A percentile compares a stretch with the other conserved stretches of the same genome.
Conservation (phyloP, 768 basidiomycete species). For the Tulasnella sp. region DNA sequence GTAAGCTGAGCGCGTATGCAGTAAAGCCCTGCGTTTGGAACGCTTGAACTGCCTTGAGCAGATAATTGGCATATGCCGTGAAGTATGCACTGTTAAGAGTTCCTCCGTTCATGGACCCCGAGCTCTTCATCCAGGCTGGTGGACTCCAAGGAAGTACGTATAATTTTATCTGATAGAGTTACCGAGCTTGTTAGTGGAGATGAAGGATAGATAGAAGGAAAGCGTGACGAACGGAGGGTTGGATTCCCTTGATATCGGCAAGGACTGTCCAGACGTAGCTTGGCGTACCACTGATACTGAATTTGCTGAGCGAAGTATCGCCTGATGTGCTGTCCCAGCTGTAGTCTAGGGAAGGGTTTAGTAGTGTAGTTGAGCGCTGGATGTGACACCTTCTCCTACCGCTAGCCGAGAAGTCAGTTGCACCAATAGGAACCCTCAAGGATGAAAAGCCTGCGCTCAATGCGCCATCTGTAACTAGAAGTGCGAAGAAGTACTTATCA, state of each 20-base stretch:
- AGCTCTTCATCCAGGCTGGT: slow-evolving; percentile 70
- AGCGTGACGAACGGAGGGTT: slow-evolving; percentile 25
- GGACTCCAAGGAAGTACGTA: slow-evolving; percentile 67
- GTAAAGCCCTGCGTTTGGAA: slow-evolving; percentile 49
- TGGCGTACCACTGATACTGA: slow-evolving; percentile 48
- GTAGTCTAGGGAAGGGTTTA: slow-evolving; percentile 33
- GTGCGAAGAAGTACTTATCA: not conserved
- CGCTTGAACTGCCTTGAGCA: slow-evolving; percentile 60
- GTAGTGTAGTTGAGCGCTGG: not conserved
- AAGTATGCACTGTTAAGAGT: not conserved
- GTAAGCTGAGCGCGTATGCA: slow-evolving; percentile 51
- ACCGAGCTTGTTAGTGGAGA: too few species aligned
- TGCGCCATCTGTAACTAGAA: slow-evolving; percentile 43
- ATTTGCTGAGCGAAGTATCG: slow-evolving; percentile 46
- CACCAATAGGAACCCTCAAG: slow-evolving; percentile 58
- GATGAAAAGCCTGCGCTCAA: slow-evolving; percentile 58
- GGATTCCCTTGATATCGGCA: slow-evolving; percentile 50
- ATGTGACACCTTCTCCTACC: slow-evolving; percentile 26
- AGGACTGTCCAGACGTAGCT: slow-evolving; percentile 53
- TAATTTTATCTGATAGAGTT: slow-evolving; percentile 31
- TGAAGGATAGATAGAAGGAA: too few species aligned
- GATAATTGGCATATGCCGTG: slow-evolving; percentile 38
- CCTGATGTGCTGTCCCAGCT: slow-evolving; percentile 53
- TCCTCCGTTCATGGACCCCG: slow-evolving; percentile 24
- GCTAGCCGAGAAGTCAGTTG: slow-evolving; percentile 57